These are phyloP conservation scores for Coniferiporia sulphurascens DNA, from an alignment of 1,284 basidiomycete genomes.

Conservation along the genomic window DNA sequence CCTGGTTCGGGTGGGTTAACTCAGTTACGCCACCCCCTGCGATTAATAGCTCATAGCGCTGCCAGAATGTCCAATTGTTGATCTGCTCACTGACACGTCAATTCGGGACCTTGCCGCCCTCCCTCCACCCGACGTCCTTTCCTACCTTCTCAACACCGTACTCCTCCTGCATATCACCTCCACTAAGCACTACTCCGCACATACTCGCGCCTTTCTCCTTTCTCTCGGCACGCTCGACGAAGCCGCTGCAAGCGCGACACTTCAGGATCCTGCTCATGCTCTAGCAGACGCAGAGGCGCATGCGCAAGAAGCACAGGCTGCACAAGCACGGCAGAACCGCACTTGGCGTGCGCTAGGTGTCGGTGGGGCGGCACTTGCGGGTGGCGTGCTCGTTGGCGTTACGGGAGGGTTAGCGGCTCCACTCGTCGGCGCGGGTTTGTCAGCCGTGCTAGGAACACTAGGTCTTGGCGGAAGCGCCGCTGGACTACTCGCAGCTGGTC, in stretches of 20 bases:
- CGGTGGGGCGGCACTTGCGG: constrained; percentile 49
- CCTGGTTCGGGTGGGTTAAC: constrained; percentile 36
- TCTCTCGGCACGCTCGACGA: constrained; percentile 42
- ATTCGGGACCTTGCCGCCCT: constrained; percentile 37
- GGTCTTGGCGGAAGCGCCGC: constrained; percentile 52
- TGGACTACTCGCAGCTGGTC: constrained; percentile 47
- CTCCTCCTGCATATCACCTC: constrained; percentile 48
- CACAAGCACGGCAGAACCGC: constrained; percentile 36
- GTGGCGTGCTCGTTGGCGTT: constrained; percentile 51
- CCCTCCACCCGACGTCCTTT: constrained; percentile 32
- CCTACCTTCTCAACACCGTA: constrained; percentile 41
- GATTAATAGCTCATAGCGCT: not conserved
- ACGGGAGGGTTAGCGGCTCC: constrained; percentile 56
- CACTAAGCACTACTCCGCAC: constrained; percentile 46
- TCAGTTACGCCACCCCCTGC: not conserved
- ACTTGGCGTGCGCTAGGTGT: constrained; percentile 43
- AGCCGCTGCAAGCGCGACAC: constrained; percentile 37
- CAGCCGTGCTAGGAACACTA: constrained; percentile 43
- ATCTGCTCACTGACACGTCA: constrained; percentile 42
- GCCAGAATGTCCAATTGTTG: constrained; percentile 36
- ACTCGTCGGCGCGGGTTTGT: constrained; percentile 50
- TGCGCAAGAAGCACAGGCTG: constrained; percentile 27
- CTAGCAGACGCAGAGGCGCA: constrained; percentile 42
- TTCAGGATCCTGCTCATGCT: constrained; percentile 46
- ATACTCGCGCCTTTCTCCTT: constrained; percentile 46